Percentiles rank a stretch among this genome's conserved stretches.
Evolutionary conservation across 2,329 filamentous ascomycete genomes (phyloP).

Genomic region (Curvularia lunata): DNA sequence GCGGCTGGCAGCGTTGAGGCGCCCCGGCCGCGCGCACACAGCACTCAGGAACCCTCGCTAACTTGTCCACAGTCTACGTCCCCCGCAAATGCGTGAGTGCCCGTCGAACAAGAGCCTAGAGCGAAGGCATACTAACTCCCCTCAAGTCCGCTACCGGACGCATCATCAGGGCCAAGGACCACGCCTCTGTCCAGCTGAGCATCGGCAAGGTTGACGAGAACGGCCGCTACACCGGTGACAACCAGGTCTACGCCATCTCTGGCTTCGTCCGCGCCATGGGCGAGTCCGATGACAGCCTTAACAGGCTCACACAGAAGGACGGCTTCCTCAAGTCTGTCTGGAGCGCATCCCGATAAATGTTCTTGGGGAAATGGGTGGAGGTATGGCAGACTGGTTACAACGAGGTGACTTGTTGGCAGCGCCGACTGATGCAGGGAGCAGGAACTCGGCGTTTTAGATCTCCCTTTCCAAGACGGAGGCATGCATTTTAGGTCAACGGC

Average conservation of each 20-base stretch:
- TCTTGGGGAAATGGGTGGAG: constrained; percentile 38
- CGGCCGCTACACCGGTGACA: constrained; percentile 95
- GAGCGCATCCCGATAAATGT: constrained; percentile 69
- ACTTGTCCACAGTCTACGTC: constrained; percentile 37
- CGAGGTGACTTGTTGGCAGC: background rate
- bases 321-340: constrained; percentile 97
- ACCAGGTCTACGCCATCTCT: constrained; percentile 95
- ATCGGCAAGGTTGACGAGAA: constrained; percentile 99
- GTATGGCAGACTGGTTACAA: constrained; percentile 28
- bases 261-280: constrained; percentile 98
- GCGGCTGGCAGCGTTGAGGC: background rate
- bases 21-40: constrained; percentile 58
- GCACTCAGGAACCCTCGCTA: constrained; percentile 19
- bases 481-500: constrained; percentile 42
- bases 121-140: constrained; percentile 29
- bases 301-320: constrained; percentile 94
- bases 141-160: constrained; percentile 64
- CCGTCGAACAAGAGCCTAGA: constrained; percentile 10
- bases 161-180: constrained; percentile 99
- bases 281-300: constrained; percentile 95
- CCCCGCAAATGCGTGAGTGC: constrained; percentile 52
- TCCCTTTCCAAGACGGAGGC: constrained; percentile 31
- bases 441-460: constrained; percentile 42
- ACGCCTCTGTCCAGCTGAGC: constrained; percentile 96
- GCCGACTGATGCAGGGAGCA: constrained; percentile 28